Evolutionary conservation across 176 grass and related monocot species (phyloP).

Genomic region (Eragrostis curvula): DNA sequence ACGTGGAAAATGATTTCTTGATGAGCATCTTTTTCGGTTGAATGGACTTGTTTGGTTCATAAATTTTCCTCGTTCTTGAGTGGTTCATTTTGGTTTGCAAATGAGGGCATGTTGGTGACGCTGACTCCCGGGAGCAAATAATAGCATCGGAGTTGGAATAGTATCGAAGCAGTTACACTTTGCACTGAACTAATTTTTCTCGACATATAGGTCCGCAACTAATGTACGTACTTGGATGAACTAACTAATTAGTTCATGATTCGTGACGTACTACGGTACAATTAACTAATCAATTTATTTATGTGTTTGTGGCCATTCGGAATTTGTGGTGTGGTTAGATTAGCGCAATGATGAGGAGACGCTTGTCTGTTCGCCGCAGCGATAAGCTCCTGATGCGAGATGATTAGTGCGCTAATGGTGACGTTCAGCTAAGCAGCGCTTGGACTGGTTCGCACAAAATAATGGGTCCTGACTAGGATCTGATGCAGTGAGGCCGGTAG

Average conservation of each 20-base stretch:
- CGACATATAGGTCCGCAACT: too few relatives aligned
- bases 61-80: background rate
- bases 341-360: slow-evolving; percentile 40
- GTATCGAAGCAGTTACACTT: too few relatives aligned
- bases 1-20: background rate
- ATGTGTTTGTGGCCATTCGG: slow-evolving; percentile 9
- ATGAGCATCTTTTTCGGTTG: background rate
- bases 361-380: slow-evolving; percentile 30
- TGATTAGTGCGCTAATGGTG: slow-evolving; percentile 42
- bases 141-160: too few relatives aligned
- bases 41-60: background rate
- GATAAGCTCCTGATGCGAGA: background rate
- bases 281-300: background rate
- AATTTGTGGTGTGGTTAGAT: slow-evolving; percentile 1
- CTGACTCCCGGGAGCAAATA: background rate
- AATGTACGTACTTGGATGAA: background rate
- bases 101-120: background rate
- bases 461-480: slow-evolving; percentile 45
- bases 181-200: too few relatives aligned
- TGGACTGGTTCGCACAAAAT: slow-evolving; percentile 24
- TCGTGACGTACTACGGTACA: background rate
- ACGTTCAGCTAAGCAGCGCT: slow-evolving; percentile 8
- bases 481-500: slow-evolving; percentile 25
- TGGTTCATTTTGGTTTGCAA: background rate
- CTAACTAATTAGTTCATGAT: background rate